Conservation (phyloP, 108 stramenopile species). For the Fragilaria radians region DNA sequence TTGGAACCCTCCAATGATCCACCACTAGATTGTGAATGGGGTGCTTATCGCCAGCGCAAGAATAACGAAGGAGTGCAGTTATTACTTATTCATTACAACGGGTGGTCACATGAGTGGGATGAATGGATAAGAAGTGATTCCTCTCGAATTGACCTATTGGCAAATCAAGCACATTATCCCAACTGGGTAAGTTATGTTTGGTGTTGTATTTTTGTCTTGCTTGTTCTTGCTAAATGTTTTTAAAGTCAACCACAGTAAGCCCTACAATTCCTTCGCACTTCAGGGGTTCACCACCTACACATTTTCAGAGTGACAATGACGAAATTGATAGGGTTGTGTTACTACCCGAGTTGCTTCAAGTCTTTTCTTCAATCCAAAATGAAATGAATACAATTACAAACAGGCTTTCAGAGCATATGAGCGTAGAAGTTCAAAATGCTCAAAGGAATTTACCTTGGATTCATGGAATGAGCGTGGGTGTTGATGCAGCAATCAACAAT, state of each 20-base stretch:
- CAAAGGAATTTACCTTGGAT: not conserved
- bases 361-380: constrained; percentile 33
- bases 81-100: constrained; percentile 94
- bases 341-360: constrained; percentile 56
- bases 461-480: not conserved
- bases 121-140: constrained; percentile 92
- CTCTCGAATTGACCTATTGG: constrained; percentile 79
- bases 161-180: constrained; percentile 68
- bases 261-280: constrained; percentile 66
- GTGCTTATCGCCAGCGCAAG: constrained; percentile 14
- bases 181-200: constrained; percentile 15
- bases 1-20: constrained; percentile 46
- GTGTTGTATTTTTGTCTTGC: too few relatives aligned
- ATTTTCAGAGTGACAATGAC: constrained; percentile 48
- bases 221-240: too few relatives aligned
- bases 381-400: not conserved
- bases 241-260: constrained; percentile 28
- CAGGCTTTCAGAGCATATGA: not conserved
- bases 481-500: constrained; percentile 9
- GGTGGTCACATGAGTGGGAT: constrained; percentile 98
- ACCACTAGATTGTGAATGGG: constrained; percentile 25
- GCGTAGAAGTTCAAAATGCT: constrained; percentile 14
- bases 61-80: constrained; percentile 70
- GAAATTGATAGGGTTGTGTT: constrained; percentile 43
- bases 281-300: constrained; percentile 57